A percentile compares a stretch with the other conserved stretches of the same genome.
Evolutionary conservation across 306 rosid genomes (phyloP).

Genomic region (Casuarina glauca): DNA sequence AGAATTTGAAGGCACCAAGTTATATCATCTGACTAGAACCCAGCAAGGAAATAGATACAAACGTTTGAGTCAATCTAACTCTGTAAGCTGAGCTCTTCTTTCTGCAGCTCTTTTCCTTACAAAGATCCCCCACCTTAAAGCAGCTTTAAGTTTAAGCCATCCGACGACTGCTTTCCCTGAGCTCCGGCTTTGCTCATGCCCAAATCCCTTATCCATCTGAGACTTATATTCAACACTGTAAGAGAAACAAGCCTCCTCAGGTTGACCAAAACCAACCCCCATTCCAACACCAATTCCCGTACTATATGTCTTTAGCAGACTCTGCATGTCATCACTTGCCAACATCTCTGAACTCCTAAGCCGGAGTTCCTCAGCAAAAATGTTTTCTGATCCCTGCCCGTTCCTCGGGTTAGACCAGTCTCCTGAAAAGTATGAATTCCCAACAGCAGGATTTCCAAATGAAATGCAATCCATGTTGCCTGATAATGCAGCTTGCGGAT

Average conservation of each 20-base stretch:
- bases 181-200: constrained; percentile 45
- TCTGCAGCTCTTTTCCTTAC: constrained; percentile 73
- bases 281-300: constrained; percentile 41
- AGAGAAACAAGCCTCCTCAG: constrained; percentile 51
- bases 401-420: constrained; percentile 63
- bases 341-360: constrained; percentile 76
- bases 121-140: constrained; percentile 89
- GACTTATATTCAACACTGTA: constrained; percentile 62
- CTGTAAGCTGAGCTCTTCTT: constrained; percentile 84
- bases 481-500: constrained; percentile 44
- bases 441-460: constrained; percentile 40
- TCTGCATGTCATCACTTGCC: constrained; percentile 85
- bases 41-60: neutral
- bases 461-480: constrained; percentile 44
- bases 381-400: constrained; percentile 66
- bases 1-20: neutral
- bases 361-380: constrained; percentile 76
- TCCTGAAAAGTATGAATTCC: constrained; percentile 41
- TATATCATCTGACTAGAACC: neutral
- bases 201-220: constrained; percentile 41
- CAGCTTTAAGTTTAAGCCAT: constrained; percentile 93
- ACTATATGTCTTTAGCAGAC: constrained; percentile 59
- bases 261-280: constrained; percentile 41
- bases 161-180: constrained; percentile 86
- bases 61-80: constrained; percentile 53